Evolutionary conservation across 768 basidiomycete genomes (phyloP).

Genomic region (Hypholoma sublateritium): DNA sequence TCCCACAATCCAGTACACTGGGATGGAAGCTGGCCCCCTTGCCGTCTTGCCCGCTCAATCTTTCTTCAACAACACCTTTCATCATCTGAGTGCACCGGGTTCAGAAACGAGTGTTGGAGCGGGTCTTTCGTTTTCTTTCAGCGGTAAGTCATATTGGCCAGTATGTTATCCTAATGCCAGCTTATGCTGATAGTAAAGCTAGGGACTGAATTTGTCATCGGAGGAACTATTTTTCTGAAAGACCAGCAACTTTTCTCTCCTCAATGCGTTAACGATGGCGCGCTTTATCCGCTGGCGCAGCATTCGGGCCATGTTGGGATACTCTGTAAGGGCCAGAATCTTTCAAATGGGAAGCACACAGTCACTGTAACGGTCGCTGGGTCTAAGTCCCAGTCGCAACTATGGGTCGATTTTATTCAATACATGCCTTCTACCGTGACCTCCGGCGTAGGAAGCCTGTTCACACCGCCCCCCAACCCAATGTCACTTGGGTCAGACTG

Average conservation of each 20-base stretch:
- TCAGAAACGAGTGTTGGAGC: neutral
- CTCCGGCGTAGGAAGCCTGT: neutral
- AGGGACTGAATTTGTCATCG: neutral
- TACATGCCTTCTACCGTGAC: neutral
- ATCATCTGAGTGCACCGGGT: neutral
- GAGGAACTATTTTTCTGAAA: neutral
- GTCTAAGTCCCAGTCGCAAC: neutral
- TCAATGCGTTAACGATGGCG: neutral
- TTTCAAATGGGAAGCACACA: neutral
- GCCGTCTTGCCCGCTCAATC: neutral
- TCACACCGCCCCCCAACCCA: neutral
- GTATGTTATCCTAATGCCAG: too few relatives aligned
- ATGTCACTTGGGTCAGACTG: too few relatives aligned
- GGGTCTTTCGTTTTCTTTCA: neutral
- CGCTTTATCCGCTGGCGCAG: neutral
- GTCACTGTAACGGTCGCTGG: neutral
- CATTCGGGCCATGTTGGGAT: neutral
- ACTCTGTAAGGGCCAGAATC: neutral
- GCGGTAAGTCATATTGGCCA: neutral
- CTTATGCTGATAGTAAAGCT: too few relatives aligned
- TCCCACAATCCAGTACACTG: neutral
- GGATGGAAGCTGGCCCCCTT: neutral
- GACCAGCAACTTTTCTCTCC: neutral
- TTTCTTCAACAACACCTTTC: neutral
- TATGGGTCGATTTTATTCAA: neutral